Percentiles rank a stretch among this genome's conserved stretches.
Conservation (phyloP, 1,284 basidiomycete genomes). For the Irpex sp. region DNA sequence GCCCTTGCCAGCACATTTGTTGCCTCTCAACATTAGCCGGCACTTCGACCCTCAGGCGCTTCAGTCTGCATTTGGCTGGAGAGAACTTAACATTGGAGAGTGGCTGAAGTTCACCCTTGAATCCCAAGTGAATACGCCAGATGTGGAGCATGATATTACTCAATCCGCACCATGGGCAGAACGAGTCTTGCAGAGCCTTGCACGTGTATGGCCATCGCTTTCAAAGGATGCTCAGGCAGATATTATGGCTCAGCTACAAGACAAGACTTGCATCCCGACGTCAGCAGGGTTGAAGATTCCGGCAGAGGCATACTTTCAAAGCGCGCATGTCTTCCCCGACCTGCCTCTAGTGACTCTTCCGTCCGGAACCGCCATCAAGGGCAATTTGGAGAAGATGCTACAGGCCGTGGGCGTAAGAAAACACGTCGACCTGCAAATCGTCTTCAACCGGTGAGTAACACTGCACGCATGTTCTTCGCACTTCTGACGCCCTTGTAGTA, state of each 20-base stretch:
- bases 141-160: slow-evolving; percentile 64
- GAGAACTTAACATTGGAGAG: slow-evolving; percentile 71
- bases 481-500: slow-evolving; percentile 39
- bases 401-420: slow-evolving; percentile 81
- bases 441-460: slow-evolving; percentile 69
- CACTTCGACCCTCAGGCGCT: slow-evolving; percentile 60
- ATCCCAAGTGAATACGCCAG: slow-evolving; percentile 37
- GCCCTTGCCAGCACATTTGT: slow-evolving; percentile 75
- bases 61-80: slow-evolving; percentile 70
- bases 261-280: slow-evolving; percentile 81
- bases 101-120: slow-evolving; percentile 76
- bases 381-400: slow-evolving; percentile 75
- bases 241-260: slow-evolving; percentile 55
- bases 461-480: background rate
- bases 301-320: slow-evolving; percentile 83
- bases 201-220: slow-evolving; percentile 76
- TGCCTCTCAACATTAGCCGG: slow-evolving; percentile 71
- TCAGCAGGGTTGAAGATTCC: slow-evolving; percentile 75
- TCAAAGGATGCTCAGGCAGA: slow-evolving; percentile 55
- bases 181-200: slow-evolving; percentile 68
- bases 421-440: slow-evolving; percentile 87
- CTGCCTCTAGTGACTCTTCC: slow-evolving; percentile 80
- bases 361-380: slow-evolving; percentile 65
- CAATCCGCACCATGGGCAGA: slow-evolving; percentile 79
- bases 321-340: slow-evolving; percentile 86